Conservation (phyloP, 257 asterid genomes). For the Salvia splendens region DNA sequence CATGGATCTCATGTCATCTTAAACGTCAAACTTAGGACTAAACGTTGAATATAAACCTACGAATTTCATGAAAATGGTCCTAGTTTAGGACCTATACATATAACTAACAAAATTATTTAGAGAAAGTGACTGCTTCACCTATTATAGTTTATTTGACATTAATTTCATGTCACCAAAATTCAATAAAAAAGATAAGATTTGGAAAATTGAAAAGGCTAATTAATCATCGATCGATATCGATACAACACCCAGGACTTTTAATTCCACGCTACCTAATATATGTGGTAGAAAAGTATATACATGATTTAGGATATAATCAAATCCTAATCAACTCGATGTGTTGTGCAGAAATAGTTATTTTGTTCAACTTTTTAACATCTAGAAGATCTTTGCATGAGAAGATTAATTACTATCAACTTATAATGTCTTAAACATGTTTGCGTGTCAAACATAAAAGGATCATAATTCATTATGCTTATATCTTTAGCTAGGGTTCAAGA, state of each 20-base stretch:
- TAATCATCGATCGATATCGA: not conserved
- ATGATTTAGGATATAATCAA: too few relatives aligned
- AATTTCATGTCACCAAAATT: not conserved
- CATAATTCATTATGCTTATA: too few relatives aligned
- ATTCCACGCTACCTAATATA: too few relatives aligned
- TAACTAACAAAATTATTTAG: not conserved
- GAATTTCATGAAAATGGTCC: constrained; percentile 16
- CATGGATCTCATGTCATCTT: not conserved
- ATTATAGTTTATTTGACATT: not conserved
- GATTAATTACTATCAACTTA: too few relatives aligned
- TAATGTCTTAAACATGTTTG: too few relatives aligned
- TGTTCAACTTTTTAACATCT: too few relatives aligned
- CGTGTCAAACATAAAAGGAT: too few relatives aligned
- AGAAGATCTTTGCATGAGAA: too few relatives aligned
- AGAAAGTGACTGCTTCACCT: constrained; percentile 3
- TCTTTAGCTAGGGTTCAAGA: too few relatives aligned
- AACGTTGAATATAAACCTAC: not conserved
- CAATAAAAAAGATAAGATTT: not conserved
- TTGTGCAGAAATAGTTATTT: too few relatives aligned
- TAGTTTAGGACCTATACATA: not conserved
- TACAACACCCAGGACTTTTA: not conserved
- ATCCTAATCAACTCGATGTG: too few relatives aligned
- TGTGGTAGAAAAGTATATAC: too few relatives aligned
- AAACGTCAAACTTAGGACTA: not conserved
- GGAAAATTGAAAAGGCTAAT: not conserved